A percentile compares a stretch with the other conserved stretches of the same genome.
Evolutionary conservation across 1,284 basidiomycete species (phyloP).

Genomic region (Ganoderma meredithae): DNA sequence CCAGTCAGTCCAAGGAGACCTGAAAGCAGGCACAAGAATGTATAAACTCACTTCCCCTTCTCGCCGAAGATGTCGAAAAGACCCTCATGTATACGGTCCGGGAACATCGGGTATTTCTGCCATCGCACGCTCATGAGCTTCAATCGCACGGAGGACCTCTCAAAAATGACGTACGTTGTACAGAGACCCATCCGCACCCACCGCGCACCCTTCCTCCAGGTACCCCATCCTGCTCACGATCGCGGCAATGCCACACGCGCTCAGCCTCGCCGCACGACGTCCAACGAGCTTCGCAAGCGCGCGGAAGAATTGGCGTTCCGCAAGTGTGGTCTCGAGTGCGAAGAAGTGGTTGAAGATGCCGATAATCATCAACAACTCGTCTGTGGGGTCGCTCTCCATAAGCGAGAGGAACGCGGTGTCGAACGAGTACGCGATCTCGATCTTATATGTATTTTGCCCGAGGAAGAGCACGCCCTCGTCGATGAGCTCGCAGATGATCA

Average conservation of each 20-base stretch:
- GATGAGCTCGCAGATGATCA: constrained; percentile 95
- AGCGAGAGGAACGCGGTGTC: constrained; percentile 97
- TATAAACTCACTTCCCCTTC: constrained; percentile 76
- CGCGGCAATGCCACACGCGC: constrained; percentile 93
- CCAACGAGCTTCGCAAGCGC: constrained; percentile 91
- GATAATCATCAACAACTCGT: constrained; percentile 95
- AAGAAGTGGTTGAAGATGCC: constrained; percentile 98
- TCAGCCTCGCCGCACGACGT: constrained; percentile 87
- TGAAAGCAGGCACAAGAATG: no score
- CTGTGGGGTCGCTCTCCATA: constrained; percentile 99
- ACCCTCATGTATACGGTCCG: constrained; percentile 89
- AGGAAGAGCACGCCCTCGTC: constrained; percentile 97
- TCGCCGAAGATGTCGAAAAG: constrained; percentile 93
- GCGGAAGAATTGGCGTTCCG: constrained; percentile 95
- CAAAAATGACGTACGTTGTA: constrained; percentile 78
- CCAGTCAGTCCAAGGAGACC: not conserved
- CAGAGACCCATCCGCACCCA: constrained; percentile 92
- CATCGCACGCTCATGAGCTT: constrained; percentile 9
- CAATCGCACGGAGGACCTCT: not conserved
- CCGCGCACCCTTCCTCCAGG: constrained; percentile 87
- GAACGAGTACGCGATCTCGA: constrained; percentile 91
- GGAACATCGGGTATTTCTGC: constrained; percentile 96
- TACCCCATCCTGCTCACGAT: constrained; percentile 94
- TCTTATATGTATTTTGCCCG: constrained; percentile 97
- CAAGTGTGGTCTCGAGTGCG: constrained; percentile 90